These are phyloP conservation scores for Ormosia emarginata DNA, from an alignment of 306 rosid genomes.

Conservation along the genomic window DNA sequence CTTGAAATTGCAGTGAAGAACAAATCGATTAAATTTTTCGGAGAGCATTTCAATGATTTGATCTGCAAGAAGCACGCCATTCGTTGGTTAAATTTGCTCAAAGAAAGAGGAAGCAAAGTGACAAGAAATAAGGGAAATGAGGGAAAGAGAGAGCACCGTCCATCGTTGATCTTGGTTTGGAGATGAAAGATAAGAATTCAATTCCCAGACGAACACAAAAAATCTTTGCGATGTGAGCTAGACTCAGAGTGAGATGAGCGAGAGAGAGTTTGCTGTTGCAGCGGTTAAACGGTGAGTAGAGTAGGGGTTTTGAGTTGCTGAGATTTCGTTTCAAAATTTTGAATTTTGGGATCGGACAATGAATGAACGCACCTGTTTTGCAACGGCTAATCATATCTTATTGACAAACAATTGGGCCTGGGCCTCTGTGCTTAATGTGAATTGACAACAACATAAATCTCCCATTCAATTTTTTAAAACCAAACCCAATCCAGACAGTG, in stretches of 20 bases:
- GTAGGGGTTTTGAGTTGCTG: constrained; percentile 15
- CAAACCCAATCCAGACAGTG: too few species aligned
- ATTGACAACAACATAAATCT: background rate
- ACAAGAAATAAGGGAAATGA: background rate
- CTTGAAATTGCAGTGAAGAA: constrained; percentile 26
- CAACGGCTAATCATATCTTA: constrained; percentile 50
- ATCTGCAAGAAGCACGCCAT: constrained; percentile 33
- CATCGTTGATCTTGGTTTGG: constrained; percentile 32
- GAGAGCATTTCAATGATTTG: constrained; percentile 33
- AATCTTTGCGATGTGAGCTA: background rate
- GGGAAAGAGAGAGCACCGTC: constrained; percentile 40
- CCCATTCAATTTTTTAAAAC: background rate
- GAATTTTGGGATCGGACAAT: constrained; percentile 34
- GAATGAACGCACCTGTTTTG: constrained; percentile 12
- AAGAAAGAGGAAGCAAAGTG: background rate
- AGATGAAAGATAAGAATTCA: background rate
- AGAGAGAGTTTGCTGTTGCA: background rate
- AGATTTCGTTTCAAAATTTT: constrained; percentile 14
- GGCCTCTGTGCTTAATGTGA: background rate
- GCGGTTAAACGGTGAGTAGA: constrained; percentile 14
- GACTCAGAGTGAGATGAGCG: background rate
- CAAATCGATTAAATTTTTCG: constrained; percentile 17
- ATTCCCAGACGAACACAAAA: background rate
- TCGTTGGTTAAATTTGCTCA: background rate
- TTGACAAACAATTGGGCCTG: background rate